Evolutionary conservation across 176 grass and related monocot species (phyloP).

Genomic region (Oryza officinalis): DNA sequence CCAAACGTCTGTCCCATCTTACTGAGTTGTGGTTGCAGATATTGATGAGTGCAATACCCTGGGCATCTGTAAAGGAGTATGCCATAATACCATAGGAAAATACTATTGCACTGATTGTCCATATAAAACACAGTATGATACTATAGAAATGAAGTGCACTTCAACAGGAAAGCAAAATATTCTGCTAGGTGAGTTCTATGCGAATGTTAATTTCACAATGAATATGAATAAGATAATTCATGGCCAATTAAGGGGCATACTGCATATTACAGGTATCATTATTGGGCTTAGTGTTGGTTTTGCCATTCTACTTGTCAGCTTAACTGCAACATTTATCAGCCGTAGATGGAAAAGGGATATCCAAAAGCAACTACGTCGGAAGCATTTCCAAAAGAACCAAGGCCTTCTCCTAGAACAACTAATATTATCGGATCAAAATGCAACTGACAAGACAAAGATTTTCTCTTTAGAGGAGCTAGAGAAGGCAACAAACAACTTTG

Average conservation of each 20-base stretch:
- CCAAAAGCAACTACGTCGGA: constrained; percentile 5
- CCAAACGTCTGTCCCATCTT: background rate
- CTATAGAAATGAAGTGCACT: background rate
- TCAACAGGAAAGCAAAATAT: background rate
- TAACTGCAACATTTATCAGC: background rate
- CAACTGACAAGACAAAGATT: constrained; percentile 3
- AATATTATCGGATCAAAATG: constrained; percentile 25
- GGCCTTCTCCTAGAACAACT: constrained; percentile 39
- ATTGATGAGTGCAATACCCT: background rate
- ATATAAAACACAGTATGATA: background rate
- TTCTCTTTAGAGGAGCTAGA: constrained; percentile 28
- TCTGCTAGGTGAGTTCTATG: background rate
- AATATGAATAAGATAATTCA: background rate
- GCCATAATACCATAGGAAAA: background rate
- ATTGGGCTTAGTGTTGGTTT: constrained; percentile 9
- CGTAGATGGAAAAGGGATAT: constrained; percentile 10
- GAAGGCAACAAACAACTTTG: constrained; percentile 15
- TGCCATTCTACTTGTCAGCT: background rate
- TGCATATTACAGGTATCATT: constrained; percentile 2
- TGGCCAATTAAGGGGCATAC: background rate
- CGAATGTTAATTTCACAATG: background rate
- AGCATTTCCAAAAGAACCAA: constrained; percentile 32
- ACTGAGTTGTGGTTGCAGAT: background rate
- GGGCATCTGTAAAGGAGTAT: background rate
- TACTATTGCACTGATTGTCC: background rate